phyloP scores from a whole-genome alignment of 495 filamentous ascomycete species.

The Bryoglossum gracile region DNA sequence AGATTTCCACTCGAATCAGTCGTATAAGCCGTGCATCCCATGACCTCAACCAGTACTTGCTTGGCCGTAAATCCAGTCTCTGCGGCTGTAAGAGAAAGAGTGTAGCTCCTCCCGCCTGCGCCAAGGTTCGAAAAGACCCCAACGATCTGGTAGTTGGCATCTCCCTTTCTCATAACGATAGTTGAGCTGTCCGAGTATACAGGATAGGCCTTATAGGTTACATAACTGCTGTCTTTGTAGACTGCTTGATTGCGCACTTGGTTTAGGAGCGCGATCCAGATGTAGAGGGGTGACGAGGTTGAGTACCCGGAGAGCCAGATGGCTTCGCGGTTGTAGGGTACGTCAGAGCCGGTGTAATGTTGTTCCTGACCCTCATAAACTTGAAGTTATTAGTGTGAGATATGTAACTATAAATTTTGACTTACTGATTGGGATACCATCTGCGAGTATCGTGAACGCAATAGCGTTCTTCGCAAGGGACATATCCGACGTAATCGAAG shows the following conservation, averaged over 20 bases:
- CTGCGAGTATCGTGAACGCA: slow-evolving; percentile 62
- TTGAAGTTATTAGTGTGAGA: slow-evolving; percentile 23
- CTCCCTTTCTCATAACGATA: slow-evolving; percentile 61
- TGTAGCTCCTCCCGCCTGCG: slow-evolving; percentile 33
- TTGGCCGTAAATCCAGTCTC: slow-evolving; percentile 33
- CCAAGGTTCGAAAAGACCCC: slow-evolving; percentile 57
- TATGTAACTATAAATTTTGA: background rate
- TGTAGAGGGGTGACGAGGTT: slow-evolving; percentile 53
- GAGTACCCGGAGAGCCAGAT: slow-evolving; percentile 62
- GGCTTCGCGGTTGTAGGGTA: slow-evolving; percentile 66
- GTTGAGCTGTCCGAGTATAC: slow-evolving; percentile 50
- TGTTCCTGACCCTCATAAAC: slow-evolving; percentile 70
- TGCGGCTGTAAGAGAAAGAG: slow-evolving; percentile 38
- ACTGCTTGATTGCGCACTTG: slow-evolving; percentile 52
- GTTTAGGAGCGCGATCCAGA: slow-evolving; percentile 49
- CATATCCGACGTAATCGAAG: slow-evolving; percentile 47
- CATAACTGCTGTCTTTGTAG: slow-evolving; percentile 35
- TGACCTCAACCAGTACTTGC: slow-evolving; percentile 38
- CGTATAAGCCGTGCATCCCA: slow-evolving; percentile 39
- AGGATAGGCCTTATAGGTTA: slow-evolving; percentile 46
- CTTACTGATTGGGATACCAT: slow-evolving; percentile 54
- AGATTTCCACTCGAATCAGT: slow-evolving; percentile 40
- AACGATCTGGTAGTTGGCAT: slow-evolving; percentile 45
- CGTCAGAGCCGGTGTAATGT: slow-evolving; percentile 48
- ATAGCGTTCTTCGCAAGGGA: slow-evolving; percentile 61